Evolutionary conservation across 2,329 filamentous ascomycete genomes (phyloP).

Genomic region (Trichoderma brevicompactum): DNA sequence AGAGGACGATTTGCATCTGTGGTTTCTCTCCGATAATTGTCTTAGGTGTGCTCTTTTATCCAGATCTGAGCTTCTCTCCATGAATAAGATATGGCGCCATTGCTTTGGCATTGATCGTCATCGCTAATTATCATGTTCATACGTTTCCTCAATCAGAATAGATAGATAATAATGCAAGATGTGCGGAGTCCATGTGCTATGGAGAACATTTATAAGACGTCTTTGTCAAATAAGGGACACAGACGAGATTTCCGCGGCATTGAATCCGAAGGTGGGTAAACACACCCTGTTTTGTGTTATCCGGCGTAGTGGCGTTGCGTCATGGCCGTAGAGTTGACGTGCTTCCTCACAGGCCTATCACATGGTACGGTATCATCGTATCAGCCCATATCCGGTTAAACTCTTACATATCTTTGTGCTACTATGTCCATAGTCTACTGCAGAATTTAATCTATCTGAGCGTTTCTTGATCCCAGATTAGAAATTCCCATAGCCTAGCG

Average conservation of each 20-base stretch:
- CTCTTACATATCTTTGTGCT: constrained; percentile 15
- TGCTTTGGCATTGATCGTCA: constrained; percentile 11
- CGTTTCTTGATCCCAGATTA: neutral
- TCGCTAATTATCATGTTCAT: neutral
- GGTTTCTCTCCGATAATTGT: neutral
- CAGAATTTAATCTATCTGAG: neutral
- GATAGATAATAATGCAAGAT: neutral
- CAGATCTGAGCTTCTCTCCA: too few species aligned
- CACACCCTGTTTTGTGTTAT: neutral
- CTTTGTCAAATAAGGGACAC: neutral
- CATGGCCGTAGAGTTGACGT: constrained; percentile 29
- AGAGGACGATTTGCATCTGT: too few species aligned
- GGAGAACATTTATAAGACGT: neutral
- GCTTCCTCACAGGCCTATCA: constrained; percentile 27
- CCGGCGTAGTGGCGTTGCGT: constrained; percentile 19
- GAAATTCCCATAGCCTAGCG: neutral
- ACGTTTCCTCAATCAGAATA: neutral
- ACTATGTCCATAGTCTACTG: neutral
- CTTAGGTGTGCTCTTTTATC: neutral
- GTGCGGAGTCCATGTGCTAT: neutral
- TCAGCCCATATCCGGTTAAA: constrained; percentile 12
- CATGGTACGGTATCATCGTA: neutral
- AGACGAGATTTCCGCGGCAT: neutral
- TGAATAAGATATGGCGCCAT: constrained; percentile 7
- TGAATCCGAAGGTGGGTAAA: neutral